A percentile compares a stretch with the other conserved stretches of the same genome.
phyloP scores from a whole-genome alignment of 257 asterid genomes.

The Solanum habrochaites region DNA sequence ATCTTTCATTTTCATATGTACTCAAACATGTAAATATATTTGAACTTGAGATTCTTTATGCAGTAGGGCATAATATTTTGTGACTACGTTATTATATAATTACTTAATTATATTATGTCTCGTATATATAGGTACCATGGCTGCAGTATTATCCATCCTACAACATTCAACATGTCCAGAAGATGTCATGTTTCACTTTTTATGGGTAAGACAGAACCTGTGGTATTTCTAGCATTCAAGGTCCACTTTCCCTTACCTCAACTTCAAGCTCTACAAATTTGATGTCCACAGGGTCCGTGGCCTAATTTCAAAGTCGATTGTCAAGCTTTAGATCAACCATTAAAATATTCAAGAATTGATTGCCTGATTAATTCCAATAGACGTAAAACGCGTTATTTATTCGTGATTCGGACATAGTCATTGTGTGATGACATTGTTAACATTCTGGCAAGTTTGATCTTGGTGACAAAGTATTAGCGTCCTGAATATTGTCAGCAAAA shows the following conservation, averaged over 20 bases:
- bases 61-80: too few species aligned
- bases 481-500: slow-evolving; percentile 31
- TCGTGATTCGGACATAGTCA: slow-evolving; percentile 21
- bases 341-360: slow-evolving; percentile 23
- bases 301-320: slow-evolving; percentile 24
- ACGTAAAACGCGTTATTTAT: slow-evolving; percentile 20
- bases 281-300: slow-evolving; percentile 12
- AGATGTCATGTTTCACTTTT: slow-evolving; percentile 26
- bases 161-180: slow-evolving; percentile 40
- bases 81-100: not conserved
- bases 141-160: slow-evolving; percentile 28
- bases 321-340: slow-evolving; percentile 28
- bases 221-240: slow-evolving; percentile 8
- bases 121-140: slow-evolving; percentile 16
- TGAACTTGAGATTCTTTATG: not conserved
- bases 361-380: slow-evolving; percentile 6
- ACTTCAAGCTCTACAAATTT: slow-evolving; percentile 19
- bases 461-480: slow-evolving; percentile 10
- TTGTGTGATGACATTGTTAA: slow-evolving; percentile 24
- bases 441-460: slow-evolving; percentile 20
- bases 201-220: slow-evolving; percentile 9
- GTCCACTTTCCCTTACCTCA: slow-evolving; percentile 35
- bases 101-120: not conserved
- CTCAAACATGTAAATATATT: not conserved
- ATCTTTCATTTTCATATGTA: not conserved